Percentiles rank a stretch among this genome's conserved stretches.
These are phyloP conservation scores for Monascus purpureus DNA, from an alignment of 495 filamentous ascomycete genomes.

Conservation along the genomic window DNA sequence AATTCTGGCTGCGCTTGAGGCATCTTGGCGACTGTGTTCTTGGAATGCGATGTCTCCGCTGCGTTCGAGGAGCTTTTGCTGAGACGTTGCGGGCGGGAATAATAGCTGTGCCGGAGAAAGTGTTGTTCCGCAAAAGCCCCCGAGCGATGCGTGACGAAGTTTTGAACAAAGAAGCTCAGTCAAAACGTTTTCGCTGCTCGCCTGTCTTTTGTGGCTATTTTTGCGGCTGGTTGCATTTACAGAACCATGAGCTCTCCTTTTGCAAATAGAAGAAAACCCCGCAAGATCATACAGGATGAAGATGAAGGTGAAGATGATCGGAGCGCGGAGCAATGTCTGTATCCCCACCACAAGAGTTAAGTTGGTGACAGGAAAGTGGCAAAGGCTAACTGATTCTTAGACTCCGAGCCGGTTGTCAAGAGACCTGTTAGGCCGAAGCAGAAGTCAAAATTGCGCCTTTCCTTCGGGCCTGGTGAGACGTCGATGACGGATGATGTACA, in stretches of 20 bases:
- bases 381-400: conserved; percentile 8
- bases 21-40: conserved; percentile 46
- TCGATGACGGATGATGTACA: conserved; percentile 39
- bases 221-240: conserved; percentile 1
- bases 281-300: conserved; percentile 57
- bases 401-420: conserved; percentile 25
- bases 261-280: conserved; percentile 53
- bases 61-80: too few relatives aligned
- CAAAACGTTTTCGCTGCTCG: too few relatives aligned
- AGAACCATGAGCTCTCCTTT: conserved; percentile 50
- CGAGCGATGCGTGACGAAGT: too few relatives aligned
- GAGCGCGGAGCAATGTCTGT: conserved; percentile 19
- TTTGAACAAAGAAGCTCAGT: too few relatives aligned
- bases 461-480: conserved; percentile 55
- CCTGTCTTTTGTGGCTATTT: too few relatives aligned
- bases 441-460: conserved; percentile 52
- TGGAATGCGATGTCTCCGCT: conserved; percentile 1
- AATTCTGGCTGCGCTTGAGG: conserved; percentile 97
- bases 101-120: conserved; percentile 20
- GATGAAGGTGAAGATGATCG: conserved; percentile 47
- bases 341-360: not conserved
- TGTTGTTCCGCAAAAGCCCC: not conserved
- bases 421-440: conserved; percentile 46
- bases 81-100: conserved; percentile 15
- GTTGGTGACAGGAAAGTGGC: not conserved